phyloP scores from a whole-genome alignment of 176 grass and related monocot genomes.

The Zizania latifolia region DNA sequence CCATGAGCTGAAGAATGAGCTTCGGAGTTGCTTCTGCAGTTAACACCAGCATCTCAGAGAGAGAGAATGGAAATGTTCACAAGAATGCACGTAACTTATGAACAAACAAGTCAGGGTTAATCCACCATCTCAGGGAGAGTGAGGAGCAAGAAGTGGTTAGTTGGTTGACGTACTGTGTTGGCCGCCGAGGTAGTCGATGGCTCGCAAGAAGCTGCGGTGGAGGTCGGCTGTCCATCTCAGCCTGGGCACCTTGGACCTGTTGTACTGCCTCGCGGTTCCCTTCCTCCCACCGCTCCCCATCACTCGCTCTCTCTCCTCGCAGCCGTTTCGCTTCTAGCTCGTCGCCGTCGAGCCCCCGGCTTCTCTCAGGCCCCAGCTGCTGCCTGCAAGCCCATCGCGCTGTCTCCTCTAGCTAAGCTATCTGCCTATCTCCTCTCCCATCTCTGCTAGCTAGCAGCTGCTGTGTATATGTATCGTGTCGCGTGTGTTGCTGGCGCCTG shows the following conservation, averaged over 20 bases:
- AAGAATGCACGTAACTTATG: neutral
- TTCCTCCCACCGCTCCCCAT: slow-evolving; percentile 27
- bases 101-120: neutral
- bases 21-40: slow-evolving; percentile 76
- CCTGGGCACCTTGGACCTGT: slow-evolving; percentile 65
- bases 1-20: slow-evolving; percentile 86
- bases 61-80: neutral
- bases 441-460: too few relatives aligned
- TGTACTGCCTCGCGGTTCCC: slow-evolving; percentile 61
- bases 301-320: neutral
- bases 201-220: slow-evolving; percentile 67
- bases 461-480: too few relatives aligned
- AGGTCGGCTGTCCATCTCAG: slow-evolving; percentile 87
- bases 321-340: neutral
- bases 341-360: too few relatives aligned
- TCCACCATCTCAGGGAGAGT: neutral
- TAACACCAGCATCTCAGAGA: neutral
- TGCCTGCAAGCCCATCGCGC: too few relatives aligned
- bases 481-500: neutral
- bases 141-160: neutral
- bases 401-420: too few relatives aligned
- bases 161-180: slow-evolving; percentile 50
- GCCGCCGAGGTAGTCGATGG: slow-evolving; percentile 71
- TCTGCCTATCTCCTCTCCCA: too few relatives aligned
- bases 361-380: too few relatives aligned